Conservation (phyloP, 192 early-diverging fungal species). For the Backusella westeae region DNA sequence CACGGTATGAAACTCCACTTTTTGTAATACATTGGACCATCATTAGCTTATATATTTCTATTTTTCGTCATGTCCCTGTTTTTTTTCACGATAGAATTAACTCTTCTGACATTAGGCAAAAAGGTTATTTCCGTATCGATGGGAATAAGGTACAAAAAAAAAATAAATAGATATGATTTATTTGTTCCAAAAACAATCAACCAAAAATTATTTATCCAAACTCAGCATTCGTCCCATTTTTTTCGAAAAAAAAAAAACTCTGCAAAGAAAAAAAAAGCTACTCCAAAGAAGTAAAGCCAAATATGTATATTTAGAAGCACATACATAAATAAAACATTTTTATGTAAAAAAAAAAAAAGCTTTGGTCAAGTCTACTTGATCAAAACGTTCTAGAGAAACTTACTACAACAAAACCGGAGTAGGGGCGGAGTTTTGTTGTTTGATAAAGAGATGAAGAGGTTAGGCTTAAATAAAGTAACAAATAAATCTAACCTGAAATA, state of each 20-base stretch:
- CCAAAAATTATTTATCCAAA: background rate
- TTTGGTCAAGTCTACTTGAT: background rate
- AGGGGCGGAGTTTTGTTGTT: background rate
- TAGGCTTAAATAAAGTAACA: background rate
- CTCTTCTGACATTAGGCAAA: background rate
- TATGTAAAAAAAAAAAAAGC: background rate
- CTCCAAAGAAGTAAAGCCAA: background rate
- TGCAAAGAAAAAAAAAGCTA: background rate
- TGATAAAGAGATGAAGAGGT: background rate
- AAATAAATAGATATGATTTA: background rate
- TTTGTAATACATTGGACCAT: background rate
- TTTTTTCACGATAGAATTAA: background rate
- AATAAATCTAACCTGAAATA: constrained; percentile 7
- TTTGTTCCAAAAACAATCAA: background rate
- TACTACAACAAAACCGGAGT: background rate
- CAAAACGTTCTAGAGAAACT: background rate
- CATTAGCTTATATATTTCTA: background rate
- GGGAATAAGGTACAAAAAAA: background rate
- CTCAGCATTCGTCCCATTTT: background rate
- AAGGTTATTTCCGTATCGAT: background rate
- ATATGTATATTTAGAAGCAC: background rate
- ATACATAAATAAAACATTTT: background rate
- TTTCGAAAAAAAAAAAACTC: background rate
- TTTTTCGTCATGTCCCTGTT: background rate
- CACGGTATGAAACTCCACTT: background rate